phyloP scores from a whole-genome alignment of 352 stramenopile species.

The Globisporangium iwayamae region DNA sequence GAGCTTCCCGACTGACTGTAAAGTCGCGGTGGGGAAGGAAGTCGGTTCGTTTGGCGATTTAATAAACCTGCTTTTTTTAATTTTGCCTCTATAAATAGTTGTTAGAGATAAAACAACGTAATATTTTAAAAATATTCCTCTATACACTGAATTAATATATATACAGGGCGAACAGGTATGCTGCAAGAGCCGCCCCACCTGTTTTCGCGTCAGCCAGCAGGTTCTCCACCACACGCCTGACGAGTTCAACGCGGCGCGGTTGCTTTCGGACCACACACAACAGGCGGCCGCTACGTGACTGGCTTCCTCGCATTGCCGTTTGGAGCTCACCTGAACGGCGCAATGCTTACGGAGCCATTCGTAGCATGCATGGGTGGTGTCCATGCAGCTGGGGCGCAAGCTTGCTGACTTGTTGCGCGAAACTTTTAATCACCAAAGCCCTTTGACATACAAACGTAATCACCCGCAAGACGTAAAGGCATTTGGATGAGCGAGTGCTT shows the following conservation, averaged over 20 bases:
- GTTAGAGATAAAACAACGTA: too few relatives aligned
- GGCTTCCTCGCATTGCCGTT: not conserved
- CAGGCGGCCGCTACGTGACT: not conserved
- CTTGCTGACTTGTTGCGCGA: not conserved
- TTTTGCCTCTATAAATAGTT: not conserved
- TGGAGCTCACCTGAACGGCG: too few relatives aligned
- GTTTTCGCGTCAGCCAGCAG: slow-evolving; percentile 7
- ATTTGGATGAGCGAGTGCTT: not conserved
- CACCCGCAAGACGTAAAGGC: not conserved
- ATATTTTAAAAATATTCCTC: not conserved
- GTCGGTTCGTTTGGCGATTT: not conserved
- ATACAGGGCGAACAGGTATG: not conserved
- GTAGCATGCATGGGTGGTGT: not conserved
- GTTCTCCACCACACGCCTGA: not conserved
- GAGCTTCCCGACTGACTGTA: not conserved
- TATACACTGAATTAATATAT: not conserved
- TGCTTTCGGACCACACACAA: slow-evolving; percentile 1
- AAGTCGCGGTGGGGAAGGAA: slow-evolving; percentile 4
- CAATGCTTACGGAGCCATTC: not conserved
- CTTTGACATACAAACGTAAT: not conserved
- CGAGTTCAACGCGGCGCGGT: not conserved
- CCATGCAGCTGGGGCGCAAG: not conserved
- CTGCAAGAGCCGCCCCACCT: not conserved
- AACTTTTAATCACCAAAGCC: not conserved
- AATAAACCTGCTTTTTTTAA: not conserved